Base-by-base conservation (phyloP, 2,329 filamentous ascomycete genomes). In the Clonostachys byssicola region DNA sequence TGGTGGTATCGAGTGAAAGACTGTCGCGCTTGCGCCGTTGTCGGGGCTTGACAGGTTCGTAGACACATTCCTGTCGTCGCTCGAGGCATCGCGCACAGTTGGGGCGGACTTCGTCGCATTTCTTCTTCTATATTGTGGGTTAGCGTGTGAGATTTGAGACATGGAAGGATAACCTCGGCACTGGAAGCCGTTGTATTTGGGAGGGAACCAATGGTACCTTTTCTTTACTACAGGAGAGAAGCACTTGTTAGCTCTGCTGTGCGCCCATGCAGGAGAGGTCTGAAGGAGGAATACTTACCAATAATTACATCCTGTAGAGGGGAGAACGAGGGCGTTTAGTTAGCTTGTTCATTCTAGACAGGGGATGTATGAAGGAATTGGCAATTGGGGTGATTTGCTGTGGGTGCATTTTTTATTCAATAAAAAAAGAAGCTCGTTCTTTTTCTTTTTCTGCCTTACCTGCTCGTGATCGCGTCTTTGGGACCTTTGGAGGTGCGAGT, bases 381-480 rank as follows among this genome's bases (percentile, higher is more conserved):
- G 34, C 41, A 40, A 33, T 48, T 34, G 14, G 41, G 52, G 47
- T 23, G 8, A 8, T 23, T 30, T 10, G 23, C 23, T 10, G 9
- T 30, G 23, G 6, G 9, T 30, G 23, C 5, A 30, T 10, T 30
- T 30, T 30, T 8, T 23, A 23, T 8, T 8, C 5, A 23, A 7
- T 2, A 23, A 23, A 23, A 23, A 23, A 23, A 23, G 8, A 23
- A 7, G 23, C 23, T 23, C 23, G 23, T 30, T 30, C 9, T 30
- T 30, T 30, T 30, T 73, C 74, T 23, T 23, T 23, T 23, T 23
- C n/a, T 23, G 23, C 3, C 23, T 66, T 64, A 81, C 78, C 78
- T 60, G 76, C 73, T 66, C 79, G 71, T n/a, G 80, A 83, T 47
- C 80, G 72, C 57, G 68, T 74, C 64, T 82, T 83, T 34, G 79